These are phyloP conservation scores for Pseudisothecium myosuroides DNA, from an alignment of 225 moss, liverwort and hornwort species.

Conservation along the genomic window DNA sequence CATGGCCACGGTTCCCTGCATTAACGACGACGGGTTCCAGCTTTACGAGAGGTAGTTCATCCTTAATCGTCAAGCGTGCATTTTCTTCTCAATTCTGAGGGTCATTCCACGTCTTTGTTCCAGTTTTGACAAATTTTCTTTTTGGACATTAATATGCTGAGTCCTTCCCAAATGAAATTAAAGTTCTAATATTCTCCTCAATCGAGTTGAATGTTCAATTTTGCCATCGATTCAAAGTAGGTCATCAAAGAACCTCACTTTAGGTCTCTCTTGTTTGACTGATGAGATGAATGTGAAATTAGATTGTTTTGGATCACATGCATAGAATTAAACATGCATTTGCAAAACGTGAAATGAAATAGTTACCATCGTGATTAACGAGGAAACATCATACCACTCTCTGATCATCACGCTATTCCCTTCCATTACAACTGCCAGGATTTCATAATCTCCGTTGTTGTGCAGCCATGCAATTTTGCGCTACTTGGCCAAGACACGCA, in stretches of 20 bases:
- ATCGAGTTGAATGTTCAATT: background rate
- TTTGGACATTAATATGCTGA: no score
- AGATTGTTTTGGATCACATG: background rate
- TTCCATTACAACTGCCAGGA: background rate
- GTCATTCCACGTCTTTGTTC: background rate
- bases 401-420: background rate
- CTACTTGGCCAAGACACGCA: conserved; percentile 25
- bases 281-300: background rate
- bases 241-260: background rate
- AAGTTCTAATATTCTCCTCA: background rate
- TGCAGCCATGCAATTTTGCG: conserved; percentile 31
- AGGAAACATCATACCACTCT: background rate
- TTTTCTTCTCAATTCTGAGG: background rate
- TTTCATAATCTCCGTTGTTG: background rate
- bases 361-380: background rate
- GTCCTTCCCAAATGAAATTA: background rate
- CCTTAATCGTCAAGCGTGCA: background rate
- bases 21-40: conserved; percentile 7
- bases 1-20: conserved; percentile 1
- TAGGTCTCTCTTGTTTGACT: background rate
- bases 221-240: background rate
- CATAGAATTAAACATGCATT: no score
- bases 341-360: background rate
- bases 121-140: background rate
- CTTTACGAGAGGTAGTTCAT: conserved; percentile 1